A percentile compares a stretch with the other conserved stretches of the same genome.
These are phyloP conservation scores for Leishmania amazonensis DNA, from an alignment of 208 protist genomes.

Conservation along the genomic window DNA sequence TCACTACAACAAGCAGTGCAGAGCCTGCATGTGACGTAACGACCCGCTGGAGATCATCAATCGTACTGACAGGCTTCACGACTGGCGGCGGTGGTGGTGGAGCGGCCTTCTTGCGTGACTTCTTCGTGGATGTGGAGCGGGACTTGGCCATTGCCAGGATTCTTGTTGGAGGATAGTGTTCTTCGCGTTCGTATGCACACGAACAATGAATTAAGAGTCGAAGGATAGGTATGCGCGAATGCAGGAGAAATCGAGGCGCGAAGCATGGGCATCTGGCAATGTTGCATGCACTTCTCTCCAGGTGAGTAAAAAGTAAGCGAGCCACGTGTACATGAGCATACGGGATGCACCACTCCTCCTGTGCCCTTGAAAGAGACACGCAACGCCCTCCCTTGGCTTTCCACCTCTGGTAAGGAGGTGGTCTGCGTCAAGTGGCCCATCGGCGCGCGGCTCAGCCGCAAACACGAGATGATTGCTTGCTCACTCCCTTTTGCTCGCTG, in stretches of 20 bases:
- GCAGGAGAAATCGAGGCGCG: not conserved
- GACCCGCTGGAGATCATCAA: conserved; percentile 52
- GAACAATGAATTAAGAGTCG: not conserved
- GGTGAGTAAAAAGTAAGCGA: not conserved
- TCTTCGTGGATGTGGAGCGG: conserved; percentile 13
- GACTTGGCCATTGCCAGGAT: conserved; percentile 13
- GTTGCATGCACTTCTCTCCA: not conserved
- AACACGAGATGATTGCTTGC: not conserved
- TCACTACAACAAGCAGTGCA: conserved; percentile 64
- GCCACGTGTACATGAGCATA: not conserved
- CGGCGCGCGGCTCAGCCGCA: not conserved
- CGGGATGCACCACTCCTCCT: not conserved
- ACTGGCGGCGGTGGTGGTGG: conserved; percentile 67
- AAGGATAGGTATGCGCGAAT: not conserved
- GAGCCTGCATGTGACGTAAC: conserved; percentile 42
- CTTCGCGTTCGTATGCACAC: not conserved
- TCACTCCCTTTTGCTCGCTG: not conserved
- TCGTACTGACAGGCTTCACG: conserved; percentile 45
- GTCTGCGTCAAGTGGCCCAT: not conserved
- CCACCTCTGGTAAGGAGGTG: not conserved
- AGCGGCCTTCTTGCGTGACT: conserved; percentile 32
- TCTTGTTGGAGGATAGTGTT: not conserved
- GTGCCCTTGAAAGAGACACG: not conserved
- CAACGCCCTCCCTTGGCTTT: not conserved
- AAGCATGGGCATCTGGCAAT: not conserved